Conservation (phyloP, 345 rosid genomes). For the Streptanthus diversifolius region DNA sequence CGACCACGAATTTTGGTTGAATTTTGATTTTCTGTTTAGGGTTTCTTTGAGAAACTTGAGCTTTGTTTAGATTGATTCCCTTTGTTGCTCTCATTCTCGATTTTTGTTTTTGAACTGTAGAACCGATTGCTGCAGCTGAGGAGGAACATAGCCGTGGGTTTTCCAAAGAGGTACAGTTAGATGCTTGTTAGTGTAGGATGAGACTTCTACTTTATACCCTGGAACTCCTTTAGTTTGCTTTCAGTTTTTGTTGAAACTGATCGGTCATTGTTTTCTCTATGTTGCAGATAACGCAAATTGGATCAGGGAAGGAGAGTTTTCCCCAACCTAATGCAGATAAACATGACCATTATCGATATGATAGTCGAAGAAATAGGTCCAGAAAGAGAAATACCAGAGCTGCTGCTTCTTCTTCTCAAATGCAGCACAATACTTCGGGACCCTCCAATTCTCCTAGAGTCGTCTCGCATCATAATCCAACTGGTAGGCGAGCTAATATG, state of each 20-base stretch:
- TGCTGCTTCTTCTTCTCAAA: conserved; percentile 35
- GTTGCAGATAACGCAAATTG: conserved; percentile 54
- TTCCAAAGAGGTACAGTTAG: conserved; percentile 25
- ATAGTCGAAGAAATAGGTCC: conserved; percentile 39
- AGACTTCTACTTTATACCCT: not conserved
- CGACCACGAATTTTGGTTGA: not conserved
- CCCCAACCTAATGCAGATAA: conserved; percentile 34
- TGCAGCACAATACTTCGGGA: conserved; percentile 38
- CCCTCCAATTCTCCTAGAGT: conserved; percentile 42
- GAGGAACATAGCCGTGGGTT: conserved; percentile 20
- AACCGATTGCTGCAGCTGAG: conserved; percentile 26
- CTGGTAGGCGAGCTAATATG: conserved; percentile 69
- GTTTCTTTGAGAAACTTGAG: not conserved
- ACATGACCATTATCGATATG: conserved; percentile 27
- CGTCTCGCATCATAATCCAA: conserved; percentile 38
- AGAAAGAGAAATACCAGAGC: conserved; percentile 48
- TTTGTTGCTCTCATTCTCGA: not conserved
- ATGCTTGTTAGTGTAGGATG: not conserved
- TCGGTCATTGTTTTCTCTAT: not conserved
- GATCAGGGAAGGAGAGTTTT: conserved; percentile 36
- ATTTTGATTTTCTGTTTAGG: not conserved
- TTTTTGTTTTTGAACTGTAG: not conserved
- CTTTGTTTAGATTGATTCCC: not conserved
- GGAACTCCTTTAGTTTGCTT: not conserved
- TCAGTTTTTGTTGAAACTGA: not conserved